phyloP scores from a whole-genome alignment of 306 rosid genomes.

The Lablab purpureus region DNA sequence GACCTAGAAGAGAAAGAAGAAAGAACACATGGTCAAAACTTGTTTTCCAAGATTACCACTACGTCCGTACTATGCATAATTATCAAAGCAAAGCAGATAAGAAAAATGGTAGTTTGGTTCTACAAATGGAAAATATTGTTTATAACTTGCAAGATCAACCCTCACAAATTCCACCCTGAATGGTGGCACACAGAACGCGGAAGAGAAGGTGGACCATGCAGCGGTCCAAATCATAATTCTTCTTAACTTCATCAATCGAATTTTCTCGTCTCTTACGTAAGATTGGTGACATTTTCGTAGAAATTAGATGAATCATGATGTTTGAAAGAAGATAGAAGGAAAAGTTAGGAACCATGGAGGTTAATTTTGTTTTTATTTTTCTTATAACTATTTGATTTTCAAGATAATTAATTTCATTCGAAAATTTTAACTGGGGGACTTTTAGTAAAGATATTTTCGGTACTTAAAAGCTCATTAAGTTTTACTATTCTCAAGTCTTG shows the following conservation, averaged over 20 bases:
- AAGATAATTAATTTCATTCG: too few species aligned
- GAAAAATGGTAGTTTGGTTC: constrained; percentile 12
- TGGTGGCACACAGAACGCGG: constrained; percentile 40
- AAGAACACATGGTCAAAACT: background rate
- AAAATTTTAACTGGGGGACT: too few species aligned
- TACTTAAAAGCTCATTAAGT: too few species aligned
- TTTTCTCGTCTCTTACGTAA: constrained; percentile 43
- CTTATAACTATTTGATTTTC: too few species aligned
- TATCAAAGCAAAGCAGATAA: background rate
- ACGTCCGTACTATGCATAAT: background rate
- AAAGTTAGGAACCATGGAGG: constrained; percentile 28
- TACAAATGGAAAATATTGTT: background rate
- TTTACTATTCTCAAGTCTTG: too few species aligned
- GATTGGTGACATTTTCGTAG: constrained; percentile 39
- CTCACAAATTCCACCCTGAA: constrained; percentile 29
- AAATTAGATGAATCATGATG: constrained; percentile 14
- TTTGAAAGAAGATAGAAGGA: constrained; percentile 24
- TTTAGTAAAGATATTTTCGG: too few species aligned
- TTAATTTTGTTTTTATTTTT: background rate
- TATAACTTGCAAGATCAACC: background rate
- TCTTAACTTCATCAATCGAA: background rate
- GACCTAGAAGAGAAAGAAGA: background rate
- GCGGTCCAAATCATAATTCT: constrained; percentile 8
- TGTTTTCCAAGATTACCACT: background rate
- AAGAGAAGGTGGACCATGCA: constrained; percentile 33